phyloP scores from a whole-genome alignment of 2,329 filamentous ascomycete species.

The Apiospora rasikravindrae region DNA sequence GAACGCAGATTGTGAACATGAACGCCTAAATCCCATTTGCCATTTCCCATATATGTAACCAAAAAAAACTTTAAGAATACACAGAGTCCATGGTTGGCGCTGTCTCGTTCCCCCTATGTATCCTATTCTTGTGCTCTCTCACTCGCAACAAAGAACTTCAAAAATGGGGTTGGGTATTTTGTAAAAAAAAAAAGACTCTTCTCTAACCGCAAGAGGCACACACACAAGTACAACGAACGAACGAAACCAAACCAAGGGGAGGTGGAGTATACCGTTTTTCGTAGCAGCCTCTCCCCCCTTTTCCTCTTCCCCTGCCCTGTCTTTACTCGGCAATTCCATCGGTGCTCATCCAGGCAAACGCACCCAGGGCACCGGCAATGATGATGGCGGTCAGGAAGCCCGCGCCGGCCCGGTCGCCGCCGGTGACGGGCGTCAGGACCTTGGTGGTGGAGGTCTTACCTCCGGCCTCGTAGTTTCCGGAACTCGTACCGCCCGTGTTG shows the following conservation, averaged over 20 bases:
- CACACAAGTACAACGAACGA: neutral
- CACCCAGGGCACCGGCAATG: constrained; percentile 46
- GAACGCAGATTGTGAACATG: neutral
- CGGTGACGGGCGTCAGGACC: constrained; percentile 43
- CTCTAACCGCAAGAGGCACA: constrained; percentile 1
- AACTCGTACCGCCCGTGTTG: constrained; percentile 55
- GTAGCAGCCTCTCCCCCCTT: too few species aligned
- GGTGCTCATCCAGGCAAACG: constrained; percentile 57
- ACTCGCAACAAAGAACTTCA: neutral
- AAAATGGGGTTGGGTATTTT: neutral
- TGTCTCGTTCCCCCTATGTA: neutral
- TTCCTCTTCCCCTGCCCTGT: neutral
- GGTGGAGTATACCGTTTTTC: too few species aligned
- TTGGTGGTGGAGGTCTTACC: constrained; percentile 38
- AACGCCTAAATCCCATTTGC: constrained; percentile 6
- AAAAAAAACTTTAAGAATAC: neutral
- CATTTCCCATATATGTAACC: constrained; percentile 4
- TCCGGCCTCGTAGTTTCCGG: constrained; percentile 50
- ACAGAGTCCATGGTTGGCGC: neutral
- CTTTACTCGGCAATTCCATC: constrained; percentile 23
- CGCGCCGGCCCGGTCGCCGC: constrained; percentile 53
- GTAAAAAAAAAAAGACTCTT: neutral
- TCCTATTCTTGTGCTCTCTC: neutral
- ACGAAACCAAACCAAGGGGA: too few species aligned
- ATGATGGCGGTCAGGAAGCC: constrained; percentile 54